These are phyloP conservation scores for Lactarius akahatsu DNA, from an alignment of 768 basidiomycete genomes.

Conservation along the genomic window DNA sequence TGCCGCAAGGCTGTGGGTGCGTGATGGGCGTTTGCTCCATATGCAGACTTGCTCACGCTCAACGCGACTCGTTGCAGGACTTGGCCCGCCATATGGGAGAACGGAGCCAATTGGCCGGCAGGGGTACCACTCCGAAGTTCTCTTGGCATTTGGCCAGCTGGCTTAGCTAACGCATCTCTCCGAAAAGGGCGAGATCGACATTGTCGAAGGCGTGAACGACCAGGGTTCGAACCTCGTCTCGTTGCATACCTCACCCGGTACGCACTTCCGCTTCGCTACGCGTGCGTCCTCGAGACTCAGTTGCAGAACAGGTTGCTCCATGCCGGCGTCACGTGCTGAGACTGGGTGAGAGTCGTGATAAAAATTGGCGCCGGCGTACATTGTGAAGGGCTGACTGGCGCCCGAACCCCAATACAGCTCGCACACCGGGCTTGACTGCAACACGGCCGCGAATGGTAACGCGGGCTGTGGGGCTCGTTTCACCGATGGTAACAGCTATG, in stretches of 20 bases:
- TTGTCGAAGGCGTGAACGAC: constrained; percentile 60
- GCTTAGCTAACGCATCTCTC: constrained; percentile 31
- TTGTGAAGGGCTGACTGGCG: background rate
- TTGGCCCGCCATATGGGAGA: constrained; percentile 63
- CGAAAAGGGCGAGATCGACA: constrained; percentile 51
- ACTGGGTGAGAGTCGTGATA: constrained; percentile 43
- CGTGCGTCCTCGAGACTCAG: background rate
- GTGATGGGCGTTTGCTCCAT: constrained; percentile 27
- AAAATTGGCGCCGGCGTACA: background rate
- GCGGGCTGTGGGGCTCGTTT: constrained; percentile 54
- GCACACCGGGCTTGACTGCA: constrained; percentile 47
- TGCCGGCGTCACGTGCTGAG: constrained; percentile 46
- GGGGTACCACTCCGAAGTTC: constrained; percentile 32
- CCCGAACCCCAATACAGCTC: constrained; percentile 26
- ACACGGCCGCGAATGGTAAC: constrained; percentile 48
- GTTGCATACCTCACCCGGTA: constrained; percentile 51
- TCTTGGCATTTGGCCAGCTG: background rate
- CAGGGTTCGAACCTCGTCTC: constrained; percentile 50
- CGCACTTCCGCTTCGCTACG: constrained; percentile 4
- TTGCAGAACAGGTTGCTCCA: constrained; percentile 46
- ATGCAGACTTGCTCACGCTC: constrained; percentile 5
- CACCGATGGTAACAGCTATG: constrained; percentile 47
- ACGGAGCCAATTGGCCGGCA: constrained; percentile 50
- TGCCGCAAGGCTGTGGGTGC: constrained; percentile 62
- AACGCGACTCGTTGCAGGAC: constrained; percentile 29